These are phyloP conservation scores for Boechera retrofracta DNA, from an alignment of 345 rosid genomes.

Conservation along the genomic window DNA sequence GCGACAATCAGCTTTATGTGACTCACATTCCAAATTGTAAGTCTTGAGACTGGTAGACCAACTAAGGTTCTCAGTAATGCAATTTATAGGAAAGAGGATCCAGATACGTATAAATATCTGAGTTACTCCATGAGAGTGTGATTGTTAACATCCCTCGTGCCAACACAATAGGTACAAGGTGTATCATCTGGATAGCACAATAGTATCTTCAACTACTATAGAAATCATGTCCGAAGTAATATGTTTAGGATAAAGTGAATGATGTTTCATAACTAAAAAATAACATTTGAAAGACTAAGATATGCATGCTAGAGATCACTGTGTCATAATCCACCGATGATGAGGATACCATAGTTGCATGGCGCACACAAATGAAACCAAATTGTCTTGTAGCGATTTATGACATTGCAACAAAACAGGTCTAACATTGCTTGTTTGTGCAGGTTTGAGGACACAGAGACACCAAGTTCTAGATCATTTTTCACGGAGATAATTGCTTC, in stretches of 20 bases:
- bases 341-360: constrained; percentile 25
- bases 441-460: constrained; percentile 91
- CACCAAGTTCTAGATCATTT: constrained; percentile 77
- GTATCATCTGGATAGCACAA: constrained; percentile 14
- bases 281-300: constrained; percentile 1
- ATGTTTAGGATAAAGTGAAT: constrained; percentile 1
- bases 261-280: constrained; percentile 8
- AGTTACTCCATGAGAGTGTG: neutral
- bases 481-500: constrained; percentile 97
- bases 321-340: constrained; percentile 13
- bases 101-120: constrained; percentile 2
- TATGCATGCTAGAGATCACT: constrained; percentile 7
- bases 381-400: constrained; percentile 5
- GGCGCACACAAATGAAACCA: constrained; percentile 21
- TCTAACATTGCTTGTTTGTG: constrained; percentile 33
- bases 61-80: constrained; percentile 17
- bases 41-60: constrained; percentile 40
- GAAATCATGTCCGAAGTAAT: constrained; percentile 7
- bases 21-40: constrained; percentile 92
- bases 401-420: constrained; percentile 7
- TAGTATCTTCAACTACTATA: neutral
- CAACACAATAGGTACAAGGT: neutral
- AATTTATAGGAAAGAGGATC: constrained; percentile 30
- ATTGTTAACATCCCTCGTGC: constrained; percentile 1
- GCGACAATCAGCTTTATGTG: constrained; percentile 97